Base-by-base conservation (phyloP, 345 rosid species). In the Ceriops zippeliana region DNA sequence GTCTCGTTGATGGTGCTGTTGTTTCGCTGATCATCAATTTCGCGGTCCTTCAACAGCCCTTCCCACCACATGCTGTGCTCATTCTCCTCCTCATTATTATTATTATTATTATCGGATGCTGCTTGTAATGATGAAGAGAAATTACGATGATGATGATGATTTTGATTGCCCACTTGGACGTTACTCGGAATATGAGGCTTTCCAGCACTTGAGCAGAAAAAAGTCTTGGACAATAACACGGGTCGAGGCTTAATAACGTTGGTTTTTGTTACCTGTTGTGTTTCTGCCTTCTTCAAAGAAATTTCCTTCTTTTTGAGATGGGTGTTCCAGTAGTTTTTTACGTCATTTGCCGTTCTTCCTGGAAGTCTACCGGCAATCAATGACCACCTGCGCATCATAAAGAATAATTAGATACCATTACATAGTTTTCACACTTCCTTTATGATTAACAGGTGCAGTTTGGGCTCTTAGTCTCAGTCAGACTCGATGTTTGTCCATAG, bases 281-380 rank as follows among this genome's bases (percentile, higher is more conserved):
- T 11, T 9, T 64, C 10, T 1, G 38, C 2, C 7, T 57, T 26
- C 1, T 6, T n/a, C 15, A 32, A n/a, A 46, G 71, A 19, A 20
- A 7, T 52, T 19, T 1, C 61, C n/a, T 26, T 3, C 19, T 63
- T 72, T 32, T 63, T 47, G 3, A 35, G 28, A 35, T 66, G 62
- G 3, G 74, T 62, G 51, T 78, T 76, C 79, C 83, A 78, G 21
- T 71, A 73, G 16, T 80, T 78, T 61, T 83, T 78, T 20, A 83
- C 74, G 47, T 78, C 82, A 46, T 80, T 83, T 1, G 79, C 82
- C 28, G 87, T 81, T 73, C 85, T 79, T 46, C 85, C 87, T 1
- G 87, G 82, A 11, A 84, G 69, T 61, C 85, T 76, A 6, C 86
- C 86, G 1, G 84, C 83, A 5, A 84, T 84, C 70, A 84, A 34